phyloP scores from a whole-genome alignment of 768 basidiomycete species.

The Tulasnella sp. region DNA sequence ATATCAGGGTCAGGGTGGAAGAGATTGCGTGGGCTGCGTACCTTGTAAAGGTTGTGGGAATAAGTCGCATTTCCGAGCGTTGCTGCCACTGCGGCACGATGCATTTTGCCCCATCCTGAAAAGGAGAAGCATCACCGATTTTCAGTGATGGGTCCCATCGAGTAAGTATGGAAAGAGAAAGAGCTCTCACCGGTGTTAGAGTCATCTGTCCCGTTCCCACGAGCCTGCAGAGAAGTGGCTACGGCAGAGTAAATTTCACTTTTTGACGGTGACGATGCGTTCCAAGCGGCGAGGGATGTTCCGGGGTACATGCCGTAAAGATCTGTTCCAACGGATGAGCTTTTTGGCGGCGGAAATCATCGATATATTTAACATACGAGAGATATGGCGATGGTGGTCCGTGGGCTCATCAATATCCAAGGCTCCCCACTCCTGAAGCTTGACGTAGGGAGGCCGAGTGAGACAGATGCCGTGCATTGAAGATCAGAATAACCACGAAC shows the following conservation, averaged over 20 bases:
- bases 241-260: slow-evolving; percentile 31
- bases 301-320: no score
- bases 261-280: no score
- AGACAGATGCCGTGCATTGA: neutral
- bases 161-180: no score
- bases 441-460: neutral
- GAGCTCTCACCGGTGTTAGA: no score
- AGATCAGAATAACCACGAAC: slow-evolving; percentile 44
- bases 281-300: no score
- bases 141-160: no score
- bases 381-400: slow-evolving; percentile 57
- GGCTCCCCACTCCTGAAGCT: slow-evolving; percentile 54
- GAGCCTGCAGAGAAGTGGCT: slow-evolving; percentile 45
- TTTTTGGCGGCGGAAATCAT: no score
- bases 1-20: no score
- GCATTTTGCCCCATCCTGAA: slow-evolving; percentile 60
- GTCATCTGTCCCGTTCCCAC: slow-evolving; percentile 46
- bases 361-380: slow-evolving; percentile 40
- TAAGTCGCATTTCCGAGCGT: slow-evolving; percentile 45
- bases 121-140: no score
- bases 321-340: no score
- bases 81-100: slow-evolving; percentile 66
- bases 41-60: slow-evolving; percentile 57
- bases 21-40: slow-evolving; percentile 25
- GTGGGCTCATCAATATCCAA: slow-evolving; percentile 50